Percentiles rank a stretch among this genome's conserved stretches.
Evolutionary conservation across 1,284 basidiomycete species (phyloP).

Genomic region (Thelephora terrestris): DNA sequence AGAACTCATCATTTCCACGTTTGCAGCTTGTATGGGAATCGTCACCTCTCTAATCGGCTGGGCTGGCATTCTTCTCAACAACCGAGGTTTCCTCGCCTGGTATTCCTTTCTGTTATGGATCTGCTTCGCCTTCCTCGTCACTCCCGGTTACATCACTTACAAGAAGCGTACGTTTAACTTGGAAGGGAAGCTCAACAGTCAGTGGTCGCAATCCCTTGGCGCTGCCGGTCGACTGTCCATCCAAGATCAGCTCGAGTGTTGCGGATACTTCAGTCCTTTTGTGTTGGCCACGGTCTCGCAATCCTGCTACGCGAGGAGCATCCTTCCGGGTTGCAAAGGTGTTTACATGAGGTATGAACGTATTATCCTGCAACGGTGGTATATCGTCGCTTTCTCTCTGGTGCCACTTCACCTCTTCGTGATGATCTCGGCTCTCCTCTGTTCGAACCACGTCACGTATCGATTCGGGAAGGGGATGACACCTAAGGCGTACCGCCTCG

Average conservation of each 20-base stretch:
- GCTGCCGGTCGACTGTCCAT: slow-evolving; percentile 38
- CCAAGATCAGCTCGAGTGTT: slow-evolving; percentile 50
- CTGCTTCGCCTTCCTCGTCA: slow-evolving; percentile 46
- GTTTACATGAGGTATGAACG: slow-evolving; percentile 41
- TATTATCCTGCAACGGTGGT: slow-evolving; percentile 41
- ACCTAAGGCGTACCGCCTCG: slow-evolving; percentile 51
- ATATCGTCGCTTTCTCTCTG: slow-evolving; percentile 40
- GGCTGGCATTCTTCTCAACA: slow-evolving; percentile 56
- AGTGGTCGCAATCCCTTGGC: slow-evolving; percentile 44
- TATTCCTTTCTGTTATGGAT: slow-evolving; percentile 51
- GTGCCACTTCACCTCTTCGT: slow-evolving; percentile 42
- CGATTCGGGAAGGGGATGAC: slow-evolving; percentile 59
- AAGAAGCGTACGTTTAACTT: slow-evolving; percentile 52
- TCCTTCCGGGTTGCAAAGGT: slow-evolving; percentile 48
- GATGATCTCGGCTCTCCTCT: slow-evolving; percentile 42
- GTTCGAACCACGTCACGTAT: slow-evolving; percentile 56
- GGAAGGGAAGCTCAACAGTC: slow-evolving; percentile 51
- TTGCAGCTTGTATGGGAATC: slow-evolving; percentile 36
- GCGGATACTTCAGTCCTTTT: slow-evolving; percentile 51
- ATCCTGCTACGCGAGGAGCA: slow-evolving; percentile 47
- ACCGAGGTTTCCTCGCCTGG: slow-evolving; percentile 50
- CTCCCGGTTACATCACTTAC: slow-evolving; percentile 54
- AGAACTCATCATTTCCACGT: slow-evolving; percentile 49
- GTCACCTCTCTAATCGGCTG: slow-evolving; percentile 50
- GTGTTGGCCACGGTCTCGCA: slow-evolving; percentile 47